Conservation (phyloP, 163 green algal species). For the Botryococcus braunii region DNA sequence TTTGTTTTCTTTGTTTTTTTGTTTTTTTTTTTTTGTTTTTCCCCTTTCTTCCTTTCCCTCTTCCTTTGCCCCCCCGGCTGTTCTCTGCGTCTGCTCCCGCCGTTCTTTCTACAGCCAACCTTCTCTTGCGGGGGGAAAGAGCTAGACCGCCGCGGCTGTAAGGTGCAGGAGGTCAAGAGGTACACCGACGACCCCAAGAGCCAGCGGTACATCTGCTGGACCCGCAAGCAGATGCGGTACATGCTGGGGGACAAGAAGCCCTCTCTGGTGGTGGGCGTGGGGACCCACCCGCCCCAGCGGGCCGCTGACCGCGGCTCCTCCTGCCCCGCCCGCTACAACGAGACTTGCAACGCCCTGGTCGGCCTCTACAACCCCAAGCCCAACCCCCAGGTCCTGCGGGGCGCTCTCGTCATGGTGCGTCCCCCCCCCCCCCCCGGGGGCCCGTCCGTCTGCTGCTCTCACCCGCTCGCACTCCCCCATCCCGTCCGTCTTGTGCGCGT, state of each 20-base stretch:
- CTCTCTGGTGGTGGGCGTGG: constrained; percentile 11
- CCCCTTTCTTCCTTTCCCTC: too few relatives aligned
- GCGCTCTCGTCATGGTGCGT: constrained; percentile 16
- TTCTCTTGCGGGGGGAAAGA: too few relatives aligned
- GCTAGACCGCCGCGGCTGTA: too few relatives aligned
- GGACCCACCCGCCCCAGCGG: background rate
- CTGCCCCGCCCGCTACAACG: constrained; percentile 4
- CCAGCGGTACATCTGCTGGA: constrained; percentile 20
- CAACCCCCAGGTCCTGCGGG: constrained; percentile 20
- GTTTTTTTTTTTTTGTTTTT: too few relatives aligned
- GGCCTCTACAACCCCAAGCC: constrained; percentile 19
- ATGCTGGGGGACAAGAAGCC: constrained; percentile 17
- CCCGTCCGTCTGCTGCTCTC: too few relatives aligned
- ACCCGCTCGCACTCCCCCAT: too few relatives aligned
- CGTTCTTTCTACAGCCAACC: too few relatives aligned
- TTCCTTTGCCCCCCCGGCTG: too few relatives aligned
- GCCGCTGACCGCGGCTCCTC: constrained; percentile 1
- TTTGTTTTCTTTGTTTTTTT: too few relatives aligned
- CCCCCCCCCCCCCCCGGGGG: too few relatives aligned
- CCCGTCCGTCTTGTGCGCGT: too few relatives aligned
- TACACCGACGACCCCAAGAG: constrained; percentile 1
- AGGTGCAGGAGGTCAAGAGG: background rate
- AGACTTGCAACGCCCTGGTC: constrained; percentile 19
- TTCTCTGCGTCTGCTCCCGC: too few relatives aligned
- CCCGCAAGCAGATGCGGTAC: constrained; percentile 22